A percentile compares a stretch with the other conserved stretches of the same genome.
Evolutionary conservation across 2,329 filamentous ascomycete species (phyloP).

Genomic region (Calonectria crousiana): DNA sequence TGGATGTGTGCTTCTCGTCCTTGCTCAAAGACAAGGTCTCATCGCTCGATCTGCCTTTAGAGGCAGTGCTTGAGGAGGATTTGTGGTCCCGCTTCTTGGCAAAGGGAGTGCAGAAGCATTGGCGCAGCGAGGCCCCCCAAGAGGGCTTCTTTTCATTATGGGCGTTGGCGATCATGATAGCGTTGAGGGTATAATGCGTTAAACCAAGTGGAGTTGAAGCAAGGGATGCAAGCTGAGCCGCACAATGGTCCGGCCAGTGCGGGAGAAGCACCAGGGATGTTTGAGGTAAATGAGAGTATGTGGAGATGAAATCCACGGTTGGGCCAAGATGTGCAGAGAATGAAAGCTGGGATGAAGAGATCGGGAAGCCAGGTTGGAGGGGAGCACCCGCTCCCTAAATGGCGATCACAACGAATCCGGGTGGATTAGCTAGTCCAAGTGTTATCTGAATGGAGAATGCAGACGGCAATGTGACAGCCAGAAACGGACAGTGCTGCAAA

Average conservation of each 20-base stretch:
- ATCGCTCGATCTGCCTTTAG: background rate
- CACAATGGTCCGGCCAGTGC: background rate
- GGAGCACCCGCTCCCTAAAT: background rate
- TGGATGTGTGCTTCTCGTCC: background rate
- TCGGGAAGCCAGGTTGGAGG: background rate
- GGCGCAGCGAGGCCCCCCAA: background rate
- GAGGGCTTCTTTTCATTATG: conserved; percentile 2
- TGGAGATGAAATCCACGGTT: background rate
- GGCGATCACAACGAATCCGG: background rate
- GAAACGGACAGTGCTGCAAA: background rate
- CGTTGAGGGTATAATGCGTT: conserved; percentile 1
- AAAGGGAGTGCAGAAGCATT: background rate
- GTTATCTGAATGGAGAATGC: background rate
- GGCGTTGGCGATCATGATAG: background rate
- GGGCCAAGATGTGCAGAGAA: background rate
- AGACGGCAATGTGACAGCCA: background rate
- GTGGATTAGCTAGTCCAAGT: background rate
- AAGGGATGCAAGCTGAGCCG: background rate
- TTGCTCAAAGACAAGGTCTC: background rate
- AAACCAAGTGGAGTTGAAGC: background rate
- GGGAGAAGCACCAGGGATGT: background rate
- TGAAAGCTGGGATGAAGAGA: background rate
- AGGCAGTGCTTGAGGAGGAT: background rate
- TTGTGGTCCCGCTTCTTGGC: background rate
- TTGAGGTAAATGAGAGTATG: background rate